Base-by-base conservation (phyloP, 2,329 filamentous ascomycete species). In the Fonsecaea nubica region DNA sequence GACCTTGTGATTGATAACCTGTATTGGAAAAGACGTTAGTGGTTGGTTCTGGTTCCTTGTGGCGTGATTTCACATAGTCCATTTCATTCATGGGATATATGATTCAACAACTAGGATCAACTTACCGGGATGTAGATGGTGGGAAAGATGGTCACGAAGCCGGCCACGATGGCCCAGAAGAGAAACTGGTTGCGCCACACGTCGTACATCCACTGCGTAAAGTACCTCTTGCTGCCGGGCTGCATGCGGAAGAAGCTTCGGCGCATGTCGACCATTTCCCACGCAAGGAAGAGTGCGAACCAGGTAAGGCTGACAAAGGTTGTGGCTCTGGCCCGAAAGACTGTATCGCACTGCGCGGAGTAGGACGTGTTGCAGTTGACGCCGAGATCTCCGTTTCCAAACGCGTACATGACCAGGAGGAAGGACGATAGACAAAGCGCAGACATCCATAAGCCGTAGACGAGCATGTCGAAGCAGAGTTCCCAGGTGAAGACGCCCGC, bases 381-480 rank as follows among this genome's bases (percentile, higher is more conserved):
- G 0, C 87, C 88, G 0, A 91, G 84, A 50, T 85, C 76, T n/a
- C 86, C 87, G 68, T 84, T 81, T 35, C 87, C 87, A 68, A 84
- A 85, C 25, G 83, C 85, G 74, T 86, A 92, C 65, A 90, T 79
- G 15, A 90, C 86, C 9, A 91, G 80, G 1, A 85, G 80, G 77
- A 92, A 92, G 50, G 85, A 81, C 3, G 83, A 80, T 1, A 90
- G 83, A 71, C 87, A 89, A 68, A 92, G 87, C 1, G 83, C 85
- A 1, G 90, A 90, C 88, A 94, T 92, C 82, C 91, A 89, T 71
- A 89, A 74, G 32, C 92, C 92, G 75, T 94, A 93, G 18, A 93
- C 87, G 3, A 92, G 76, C 86, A 93, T 93, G 77, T 95, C 92
- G 69, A 90, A 79, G 56, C 48, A 93, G 84, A 68, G 71, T 79